phyloP scores from a whole-genome alignment of 2,329 filamentous ascomycete species.

The Trichoderma sp. region DNA sequence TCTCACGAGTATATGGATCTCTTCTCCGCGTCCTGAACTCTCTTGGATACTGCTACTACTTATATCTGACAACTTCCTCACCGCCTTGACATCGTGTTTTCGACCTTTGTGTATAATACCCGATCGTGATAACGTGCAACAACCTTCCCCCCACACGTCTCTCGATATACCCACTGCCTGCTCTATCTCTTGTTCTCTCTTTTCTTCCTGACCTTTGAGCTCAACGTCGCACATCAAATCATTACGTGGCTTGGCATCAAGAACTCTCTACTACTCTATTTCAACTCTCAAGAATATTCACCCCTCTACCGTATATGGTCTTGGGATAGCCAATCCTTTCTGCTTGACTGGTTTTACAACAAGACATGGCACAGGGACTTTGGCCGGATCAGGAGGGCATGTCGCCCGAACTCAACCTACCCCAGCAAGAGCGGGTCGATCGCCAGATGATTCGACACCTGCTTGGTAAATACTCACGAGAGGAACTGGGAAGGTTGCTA shows the following conservation, averaged over 20 bases:
- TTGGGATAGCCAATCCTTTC: background rate
- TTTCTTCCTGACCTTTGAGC: background rate
- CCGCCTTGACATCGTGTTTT: slow-evolving; percentile 4
- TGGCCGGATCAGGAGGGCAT: slow-evolving; percentile 33
- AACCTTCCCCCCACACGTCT: background rate
- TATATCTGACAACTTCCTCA: slow-evolving; percentile 12
- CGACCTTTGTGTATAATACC: background rate
- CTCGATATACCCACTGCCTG: background rate
- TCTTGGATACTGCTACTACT: background rate
- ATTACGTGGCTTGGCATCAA: background rate
- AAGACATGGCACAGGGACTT: slow-evolving; percentile 32
- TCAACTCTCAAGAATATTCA: background rate
- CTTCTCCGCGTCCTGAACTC: slow-evolving; percentile 13
- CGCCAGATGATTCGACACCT: slow-evolving; percentile 37
- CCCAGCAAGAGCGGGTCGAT: slow-evolving; percentile 32
- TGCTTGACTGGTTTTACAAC: background rate
- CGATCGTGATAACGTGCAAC: background rate
- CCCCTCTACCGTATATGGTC: background rate
- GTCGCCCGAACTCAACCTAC: slow-evolving; percentile 26
- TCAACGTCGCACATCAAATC: background rate
- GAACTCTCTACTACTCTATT: background rate
- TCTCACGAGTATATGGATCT: slow-evolving; percentile 9
- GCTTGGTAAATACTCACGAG: slow-evolving; percentile 33
- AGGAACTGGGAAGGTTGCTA: slow-evolving; percentile 34
- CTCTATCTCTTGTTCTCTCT: background rate